phyloP scores from a whole-genome alignment of 1,284 basidiomycete genomes.

The Trametes versicolor region DNA sequence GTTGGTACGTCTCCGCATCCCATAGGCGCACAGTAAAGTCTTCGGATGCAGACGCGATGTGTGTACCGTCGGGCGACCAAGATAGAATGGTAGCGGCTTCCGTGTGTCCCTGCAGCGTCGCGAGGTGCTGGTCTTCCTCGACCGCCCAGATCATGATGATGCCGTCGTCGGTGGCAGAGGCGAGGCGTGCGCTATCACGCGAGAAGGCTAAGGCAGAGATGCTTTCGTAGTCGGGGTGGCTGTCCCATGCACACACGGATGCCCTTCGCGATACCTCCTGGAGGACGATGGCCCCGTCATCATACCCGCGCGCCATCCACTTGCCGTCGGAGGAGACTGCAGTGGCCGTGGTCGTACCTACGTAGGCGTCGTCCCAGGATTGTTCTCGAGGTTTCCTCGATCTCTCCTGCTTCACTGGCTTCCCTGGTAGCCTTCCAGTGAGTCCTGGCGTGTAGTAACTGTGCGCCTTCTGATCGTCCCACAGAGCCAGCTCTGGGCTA shows the following conservation, averaged over 20 bases:
- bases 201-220: conserved; percentile 24
- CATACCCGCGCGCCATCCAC: conserved; percentile 7
- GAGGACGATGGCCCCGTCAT: conserved; percentile 1
- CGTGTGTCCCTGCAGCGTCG: not conserved
- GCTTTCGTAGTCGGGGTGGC: not conserved
- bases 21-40: conserved; percentile 32
- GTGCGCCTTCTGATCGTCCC: not conserved
- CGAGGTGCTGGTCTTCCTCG: not conserved
- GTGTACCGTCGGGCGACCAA: conserved; percentile 28
- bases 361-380: not conserved
- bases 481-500: not conserved
- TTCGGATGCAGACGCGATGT: conserved; percentile 30
- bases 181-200: conserved; percentile 20
- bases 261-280: not conserved
- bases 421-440: not conserved
- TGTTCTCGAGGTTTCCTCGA: not conserved
- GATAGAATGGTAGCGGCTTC: conserved; percentile 12
- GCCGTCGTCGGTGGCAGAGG: conserved; percentile 20
- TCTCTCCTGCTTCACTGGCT: not conserved
- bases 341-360: not conserved
- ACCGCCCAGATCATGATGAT: conserved; percentile 17
- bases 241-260: not conserved
- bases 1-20: conserved; percentile 9
- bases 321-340: conserved; percentile 11
- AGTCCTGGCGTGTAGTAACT: not conserved